phyloP scores from a whole-genome alignment of 441 rosid genomes.

The Sinapis alba region DNA sequence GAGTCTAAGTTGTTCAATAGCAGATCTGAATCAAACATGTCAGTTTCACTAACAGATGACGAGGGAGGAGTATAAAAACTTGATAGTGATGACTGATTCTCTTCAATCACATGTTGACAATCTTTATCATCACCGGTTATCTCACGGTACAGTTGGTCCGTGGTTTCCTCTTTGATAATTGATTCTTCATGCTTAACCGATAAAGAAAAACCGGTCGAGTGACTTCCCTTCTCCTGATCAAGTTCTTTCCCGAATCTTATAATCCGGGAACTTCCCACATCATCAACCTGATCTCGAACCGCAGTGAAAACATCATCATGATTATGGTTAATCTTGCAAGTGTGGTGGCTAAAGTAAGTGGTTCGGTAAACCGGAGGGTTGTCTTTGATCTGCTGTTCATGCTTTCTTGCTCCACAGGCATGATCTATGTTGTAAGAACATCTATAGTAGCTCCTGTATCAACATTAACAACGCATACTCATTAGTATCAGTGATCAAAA shows the following conservation, averaged over 20 bases:
- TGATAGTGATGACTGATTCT: slow-evolving; percentile 24
- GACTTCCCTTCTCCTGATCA: not conserved
- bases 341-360: slow-evolving; percentile 40
- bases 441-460: slow-evolving; percentile 36
- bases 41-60: slow-evolving; percentile 30
- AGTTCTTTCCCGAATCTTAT: slow-evolving; percentile 27
- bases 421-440: slow-evolving; percentile 39
- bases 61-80: slow-evolving; percentile 7
- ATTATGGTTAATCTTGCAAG: slow-evolving; percentile 19
- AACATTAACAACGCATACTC: not conserved
- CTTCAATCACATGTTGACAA: slow-evolving; percentile 13
- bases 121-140: slow-evolving; percentile 13
- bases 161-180: not conserved
- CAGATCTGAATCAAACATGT: not conserved
- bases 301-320: not conserved
- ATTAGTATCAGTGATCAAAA: not conserved
- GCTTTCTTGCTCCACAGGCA: slow-evolving; percentile 36
- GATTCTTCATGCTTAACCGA: slow-evolving; percentile 15
- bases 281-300: slow-evolving; percentile 13
- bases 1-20: slow-evolving; percentile 14
- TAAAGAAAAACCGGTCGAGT: not conserved
- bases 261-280: slow-evolving; percentile 11
- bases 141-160: slow-evolving; percentile 20
- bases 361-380: slow-evolving; percentile 43
- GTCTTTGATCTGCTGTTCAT: slow-evolving; percentile 38